Conservation (phyloP, 129 eudicot genomes). For the Pittosporum tobira region DNA sequence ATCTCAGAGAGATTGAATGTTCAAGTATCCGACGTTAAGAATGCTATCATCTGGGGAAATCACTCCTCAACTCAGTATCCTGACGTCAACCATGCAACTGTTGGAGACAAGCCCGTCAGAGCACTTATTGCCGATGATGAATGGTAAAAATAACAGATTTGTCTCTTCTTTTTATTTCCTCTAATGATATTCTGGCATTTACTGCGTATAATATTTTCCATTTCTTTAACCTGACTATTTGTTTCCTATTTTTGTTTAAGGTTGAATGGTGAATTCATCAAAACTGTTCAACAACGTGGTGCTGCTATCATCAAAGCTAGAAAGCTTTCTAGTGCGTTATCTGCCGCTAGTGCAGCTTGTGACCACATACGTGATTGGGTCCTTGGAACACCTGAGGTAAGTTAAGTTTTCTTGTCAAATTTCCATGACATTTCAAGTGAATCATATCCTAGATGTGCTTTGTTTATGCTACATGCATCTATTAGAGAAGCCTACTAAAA, state of each 20-base stretch:
- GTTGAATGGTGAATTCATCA: conserved; percentile 83
- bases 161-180: not conserved
- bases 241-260: conserved; percentile 25
- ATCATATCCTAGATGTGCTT: not conserved
- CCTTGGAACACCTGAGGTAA: conserved; percentile 97
- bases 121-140: conserved; percentile 74
- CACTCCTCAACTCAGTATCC: conserved; percentile 99
- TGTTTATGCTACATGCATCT: not conserved
- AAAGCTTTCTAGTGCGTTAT: conserved; percentile 96
- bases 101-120: conserved; percentile 79
- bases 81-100: conserved; percentile 96
- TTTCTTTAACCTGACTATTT: not conserved
- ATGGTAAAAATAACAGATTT: conserved; percentile 40
- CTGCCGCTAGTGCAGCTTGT: conserved; percentile 99
- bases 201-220: not conserved
- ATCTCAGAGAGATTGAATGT: conserved; percentile 83
- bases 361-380: conserved; percentile 99
- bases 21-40: conserved; percentile 89
- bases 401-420: conserved; percentile 6
- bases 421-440: not conserved
- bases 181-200: not conserved
- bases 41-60: conserved; percentile 96
- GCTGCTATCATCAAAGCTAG: conserved; percentile 99
- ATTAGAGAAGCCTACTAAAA: not conserved
- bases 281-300: conserved; percentile 96